These are phyloP conservation scores for Colletotrichum theobromicola DNA, from an alignment of 2,329 filamentous ascomycete genomes.

Conservation along the genomic window DNA sequence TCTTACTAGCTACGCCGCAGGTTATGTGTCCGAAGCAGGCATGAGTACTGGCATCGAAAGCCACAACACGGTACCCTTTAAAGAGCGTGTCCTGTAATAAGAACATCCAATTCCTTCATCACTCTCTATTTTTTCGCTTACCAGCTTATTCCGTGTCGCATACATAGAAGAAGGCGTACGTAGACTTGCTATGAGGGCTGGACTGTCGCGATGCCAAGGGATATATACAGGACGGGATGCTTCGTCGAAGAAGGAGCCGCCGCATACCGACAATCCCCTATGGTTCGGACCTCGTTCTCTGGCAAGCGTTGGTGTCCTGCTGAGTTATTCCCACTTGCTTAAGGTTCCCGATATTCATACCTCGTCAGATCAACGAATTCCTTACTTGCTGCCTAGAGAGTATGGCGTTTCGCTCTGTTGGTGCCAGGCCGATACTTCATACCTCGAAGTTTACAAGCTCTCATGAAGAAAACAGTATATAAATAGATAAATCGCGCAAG, in stretches of 20 bases:
- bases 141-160: not conserved
- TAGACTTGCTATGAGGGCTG: not conserved
- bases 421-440: accelerated
- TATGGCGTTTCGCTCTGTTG: accelerated
- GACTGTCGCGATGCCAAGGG: not conserved
- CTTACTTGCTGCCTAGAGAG: not conserved
- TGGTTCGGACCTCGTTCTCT: too few species aligned
- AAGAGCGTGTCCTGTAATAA: not conserved
- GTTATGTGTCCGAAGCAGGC: accelerated
- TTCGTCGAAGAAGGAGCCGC: not conserved
- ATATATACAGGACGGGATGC: accelerated
- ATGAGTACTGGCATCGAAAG: accelerated
- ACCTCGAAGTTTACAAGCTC: accelerated
- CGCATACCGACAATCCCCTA: too few species aligned
- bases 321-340: not conserved
- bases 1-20: not conserved
- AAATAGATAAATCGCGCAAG: not conserved
- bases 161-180: not conserved
- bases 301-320: too few species aligned
- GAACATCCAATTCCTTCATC: not conserved
- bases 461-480: accelerated
- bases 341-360: not conserved
- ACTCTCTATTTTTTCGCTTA: accelerated
- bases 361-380: accelerated
- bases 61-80: accelerated